Evolutionary conservation across 2,329 filamentous ascomycete genomes (phyloP), one percentile per base, ranked within the genome.

Genomic region (Pseudonectria foliicola): DNA sequence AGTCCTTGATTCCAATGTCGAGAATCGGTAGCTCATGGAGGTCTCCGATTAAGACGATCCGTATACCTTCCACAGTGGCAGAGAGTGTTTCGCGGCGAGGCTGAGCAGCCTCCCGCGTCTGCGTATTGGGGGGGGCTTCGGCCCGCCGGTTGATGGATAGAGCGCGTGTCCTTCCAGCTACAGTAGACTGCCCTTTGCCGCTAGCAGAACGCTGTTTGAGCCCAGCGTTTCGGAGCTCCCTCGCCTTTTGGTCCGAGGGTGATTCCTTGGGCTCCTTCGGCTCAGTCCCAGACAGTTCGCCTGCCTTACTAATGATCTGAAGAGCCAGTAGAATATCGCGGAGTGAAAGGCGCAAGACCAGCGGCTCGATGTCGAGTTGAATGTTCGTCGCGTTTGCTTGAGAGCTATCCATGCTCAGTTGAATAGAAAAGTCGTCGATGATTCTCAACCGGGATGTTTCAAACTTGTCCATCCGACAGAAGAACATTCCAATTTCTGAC

Each of bases 401-500:
- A 1, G 76, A 79, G 42, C 61, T 76, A 52, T 98, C 90, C 68
- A 98, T 78, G 3, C 86, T 92, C 50, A 94, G 71, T 44, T 92
- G 85, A 8, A 96, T 69, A 3, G 88, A 95, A 57, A 98, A 98
- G 60, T 98, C 89, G 55, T 99, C 93, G 23, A 99, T 76, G 42
- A 99, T 95, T 13, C 92, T 80, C 30, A 98, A 71, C 25, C 87
- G 79, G 27, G 82, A 89, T 4, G 85, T 88, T 48, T 98, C 90
- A 49, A 96, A 96, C 44, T 81, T 85, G 60, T 99, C 93, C 92
- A 99, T 98, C 10, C 92, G 84, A 56, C 93, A 98, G 23, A 98
- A 63, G 59, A 95, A 99, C 92, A 99, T 98, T 49, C 92, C 92
- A 34, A 96, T 77, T 54, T 96, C 82, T 7, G 87, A 89, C 3